Base-by-base conservation (phyloP, 2,329 filamentous ascomycete genomes). In the Aureobasidium sp. region DNA sequence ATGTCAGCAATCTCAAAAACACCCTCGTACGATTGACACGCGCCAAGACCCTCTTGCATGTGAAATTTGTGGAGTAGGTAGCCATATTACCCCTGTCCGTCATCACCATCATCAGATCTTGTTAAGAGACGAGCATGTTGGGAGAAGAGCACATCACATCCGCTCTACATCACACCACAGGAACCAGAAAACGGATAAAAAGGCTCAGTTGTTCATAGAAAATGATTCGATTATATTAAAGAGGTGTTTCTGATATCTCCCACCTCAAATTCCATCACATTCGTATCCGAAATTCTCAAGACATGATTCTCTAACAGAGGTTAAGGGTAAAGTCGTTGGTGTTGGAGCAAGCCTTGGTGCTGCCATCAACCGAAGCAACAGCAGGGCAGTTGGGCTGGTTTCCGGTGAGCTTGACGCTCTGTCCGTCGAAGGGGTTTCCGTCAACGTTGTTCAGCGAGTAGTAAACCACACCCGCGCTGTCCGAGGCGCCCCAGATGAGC, bases 371-470 rank as follows among this genome's bases (percentile, higher is more conserved):
- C 1, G 21, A 50, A 11, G 13, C 37, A 38, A 57, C 60, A 29
- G 51, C 53, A 57, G 40, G 35, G 31, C 58, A 60, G 23, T 40
- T 19, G n/a, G 23, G n/a, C 21, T 60, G 38, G 33, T 29, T 47
- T 25, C 47, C 49, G 15, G 35, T 42, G 11, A 70, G 60, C 31
- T 60, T 64, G 33, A 65, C 67, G 23, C 50, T 60, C 60, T 66
- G 53, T 27, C 61, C 61, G 10, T 60, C 62, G 42, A 70, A 67
- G 0, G 68, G 67, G 60, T 70, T 65, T 5, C 68, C 68, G 33
- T 67, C 62, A 19, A 66, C 61, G 19, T 58, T 64, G 63, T 61
- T 65, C 35, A 70, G 59, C n/a, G 61, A 66, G 66, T 69, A 72
- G 66, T 70, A 72, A 19, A 63, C 61, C 15, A 62, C 63, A 17